Evolutionary conservation across 2,329 filamentous ascomycete species (phyloP).

Genomic region (Neopestalotiopsis sp.): DNA sequence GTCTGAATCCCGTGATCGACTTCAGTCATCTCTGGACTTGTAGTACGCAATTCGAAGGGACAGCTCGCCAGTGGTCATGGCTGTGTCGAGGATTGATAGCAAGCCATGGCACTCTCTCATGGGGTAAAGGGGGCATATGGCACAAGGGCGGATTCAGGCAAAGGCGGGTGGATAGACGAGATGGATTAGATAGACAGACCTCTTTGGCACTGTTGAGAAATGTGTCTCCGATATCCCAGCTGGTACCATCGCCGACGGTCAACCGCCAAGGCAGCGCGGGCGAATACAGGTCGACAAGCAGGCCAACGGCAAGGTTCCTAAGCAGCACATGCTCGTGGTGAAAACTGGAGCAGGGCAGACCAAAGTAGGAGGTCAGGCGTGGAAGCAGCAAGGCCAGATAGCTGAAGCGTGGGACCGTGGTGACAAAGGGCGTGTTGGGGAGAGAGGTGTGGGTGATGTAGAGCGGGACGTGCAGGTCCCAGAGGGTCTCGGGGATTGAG

Average conservation of each 20-base stretch:
- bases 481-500: conserved; percentile 53
- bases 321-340: conserved; percentile 50
- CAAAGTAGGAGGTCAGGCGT: conserved; percentile 59
- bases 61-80: neutral
- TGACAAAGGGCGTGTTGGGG: conserved; percentile 56
- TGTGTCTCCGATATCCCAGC: conserved; percentile 66
- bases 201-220: conserved; percentile 71
- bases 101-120: too few species aligned
- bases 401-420: conserved; percentile 62
- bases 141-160: neutral
- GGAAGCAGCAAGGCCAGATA: conserved; percentile 65
- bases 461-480: conserved; percentile 60
- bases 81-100: neutral
- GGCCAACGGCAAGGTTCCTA: conserved; percentile 38
- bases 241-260: conserved; percentile 57
- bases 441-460: conserved; percentile 57
- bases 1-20: neutral
- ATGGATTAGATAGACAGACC: conserved; percentile 40
- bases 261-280: conserved; percentile 61
- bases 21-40: neutral
- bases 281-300: conserved; percentile 61
- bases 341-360: conserved; percentile 61
- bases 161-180: neutral
- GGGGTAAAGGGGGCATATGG: too few species aligned
- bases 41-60: neutral